Percentiles rank a stretch among this genome's conserved stretches.
Conservation (phyloP, 352 stramenopile genomes). For the Globisporangium carolinianum region DNA sequence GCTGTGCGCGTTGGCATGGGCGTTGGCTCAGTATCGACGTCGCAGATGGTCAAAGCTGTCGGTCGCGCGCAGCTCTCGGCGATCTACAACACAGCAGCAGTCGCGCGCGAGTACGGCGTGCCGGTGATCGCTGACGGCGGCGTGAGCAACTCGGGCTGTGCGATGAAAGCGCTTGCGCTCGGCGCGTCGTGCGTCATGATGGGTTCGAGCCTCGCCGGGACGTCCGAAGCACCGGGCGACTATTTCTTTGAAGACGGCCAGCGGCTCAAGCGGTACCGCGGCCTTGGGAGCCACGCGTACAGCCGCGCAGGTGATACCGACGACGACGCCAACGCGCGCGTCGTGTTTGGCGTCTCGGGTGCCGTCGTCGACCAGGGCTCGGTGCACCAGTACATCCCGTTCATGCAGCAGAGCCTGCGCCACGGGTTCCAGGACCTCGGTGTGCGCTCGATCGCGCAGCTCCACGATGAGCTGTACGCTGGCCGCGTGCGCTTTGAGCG, state of each 20-base stretch:
- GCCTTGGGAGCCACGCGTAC: conserved; percentile 96
- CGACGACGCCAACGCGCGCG: conserved; percentile 78
- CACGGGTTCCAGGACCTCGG: conserved; percentile 98
- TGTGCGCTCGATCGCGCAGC: conserved; percentile 78
- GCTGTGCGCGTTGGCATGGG: conserved; percentile 98
- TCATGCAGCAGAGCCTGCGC: conserved; percentile 95
- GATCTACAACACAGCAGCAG: conserved; percentile 95
- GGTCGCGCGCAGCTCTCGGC: conserved; percentile 96
- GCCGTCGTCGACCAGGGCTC: conserved; percentile 98
- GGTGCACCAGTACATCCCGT: conserved; percentile 96
- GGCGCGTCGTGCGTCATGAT: conserved; percentile 98
- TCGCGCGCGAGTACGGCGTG: conserved; percentile 92
- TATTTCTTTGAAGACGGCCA: conserved; percentile 99
- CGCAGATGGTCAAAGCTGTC: conserved; percentile 98
- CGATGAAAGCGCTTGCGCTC: conserved; percentile 95
- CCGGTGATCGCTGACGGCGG: conserved; percentile 98
- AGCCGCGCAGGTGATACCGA: conserved; percentile 26
- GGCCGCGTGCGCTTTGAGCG: conserved; percentile 92
- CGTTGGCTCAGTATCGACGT: conserved; percentile 98
- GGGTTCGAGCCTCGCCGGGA: conserved; percentile 96
- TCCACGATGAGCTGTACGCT: conserved; percentile 68
- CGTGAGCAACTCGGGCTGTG: conserved; percentile 94
- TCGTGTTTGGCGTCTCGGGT: conserved; percentile 96
- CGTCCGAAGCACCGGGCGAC: conserved; percentile 96
- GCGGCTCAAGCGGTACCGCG: conserved; percentile 98